Conservation (phyloP, 2,329 filamentous ascomycete species). For the Elsinoe fawcettii region DNA sequence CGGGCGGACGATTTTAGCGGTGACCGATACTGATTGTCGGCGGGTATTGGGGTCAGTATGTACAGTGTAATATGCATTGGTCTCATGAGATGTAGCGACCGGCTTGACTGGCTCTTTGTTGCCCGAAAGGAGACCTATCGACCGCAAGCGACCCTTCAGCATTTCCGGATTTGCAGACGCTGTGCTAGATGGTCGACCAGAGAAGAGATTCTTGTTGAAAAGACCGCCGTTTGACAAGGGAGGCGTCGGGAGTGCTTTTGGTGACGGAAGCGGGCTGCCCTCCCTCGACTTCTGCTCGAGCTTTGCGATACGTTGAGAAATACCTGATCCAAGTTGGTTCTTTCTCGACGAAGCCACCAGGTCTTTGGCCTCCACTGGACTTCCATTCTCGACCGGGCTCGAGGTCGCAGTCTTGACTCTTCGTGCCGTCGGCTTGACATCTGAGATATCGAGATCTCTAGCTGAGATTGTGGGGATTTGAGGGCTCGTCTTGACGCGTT, state of each 20-base stretch:
- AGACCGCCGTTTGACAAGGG: slow-evolving; percentile 11
- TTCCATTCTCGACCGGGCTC: background rate
- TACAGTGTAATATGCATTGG: slow-evolving; percentile 34
- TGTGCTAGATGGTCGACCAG: background rate
- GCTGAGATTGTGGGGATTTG: background rate
- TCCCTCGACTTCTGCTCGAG: slow-evolving; percentile 20
- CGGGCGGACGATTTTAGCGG: slow-evolving; percentile 68
- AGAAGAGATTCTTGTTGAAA: background rate
- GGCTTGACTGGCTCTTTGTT: background rate
- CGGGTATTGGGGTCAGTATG: slow-evolving; percentile 33
- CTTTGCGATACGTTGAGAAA: slow-evolving; percentile 80
- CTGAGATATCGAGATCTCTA: background rate
- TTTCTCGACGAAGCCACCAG: slow-evolving; percentile 38
- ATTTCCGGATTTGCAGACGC: background rate
- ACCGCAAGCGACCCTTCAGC: background rate
- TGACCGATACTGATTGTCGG: slow-evolving; percentile 79
- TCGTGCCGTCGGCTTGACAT: background rate
- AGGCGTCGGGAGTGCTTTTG: slow-evolving; percentile 13
- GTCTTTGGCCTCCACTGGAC: background rate
- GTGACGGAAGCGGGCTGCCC: slow-evolving; percentile 19
- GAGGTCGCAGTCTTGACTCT: background rate
- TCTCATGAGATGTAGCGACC: slow-evolving; percentile 20
- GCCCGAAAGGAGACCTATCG: background rate
- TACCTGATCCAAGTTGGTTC: slow-evolving; percentile 77
- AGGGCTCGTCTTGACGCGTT: slow-evolving; percentile 3